These are phyloP conservation scores for Fusarium chlamydosporum DNA, from an alignment of 2,329 filamentous ascomycete species.

Conservation along the genomic window DNA sequence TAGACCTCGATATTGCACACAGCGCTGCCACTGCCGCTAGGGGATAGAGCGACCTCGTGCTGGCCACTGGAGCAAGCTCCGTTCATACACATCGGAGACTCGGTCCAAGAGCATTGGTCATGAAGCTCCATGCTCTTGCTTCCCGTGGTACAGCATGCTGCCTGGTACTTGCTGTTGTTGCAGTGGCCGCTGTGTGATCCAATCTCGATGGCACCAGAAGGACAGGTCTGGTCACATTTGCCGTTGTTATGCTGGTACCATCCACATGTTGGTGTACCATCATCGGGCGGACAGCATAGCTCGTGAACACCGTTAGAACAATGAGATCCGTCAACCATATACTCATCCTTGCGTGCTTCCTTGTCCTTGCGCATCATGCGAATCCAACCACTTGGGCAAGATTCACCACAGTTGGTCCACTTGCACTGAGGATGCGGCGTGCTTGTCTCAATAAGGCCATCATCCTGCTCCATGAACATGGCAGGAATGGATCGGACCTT, in stretches of 20 bases:
- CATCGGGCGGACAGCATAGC: constrained; percentile 27
- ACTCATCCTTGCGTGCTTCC: constrained; percentile 14
- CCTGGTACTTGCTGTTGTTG: constrained; percentile 31
- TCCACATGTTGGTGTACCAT: constrained; percentile 18
- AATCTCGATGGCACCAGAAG: constrained; percentile 17
- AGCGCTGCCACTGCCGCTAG: constrained; percentile 22
- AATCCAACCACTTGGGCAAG: constrained; percentile 24
- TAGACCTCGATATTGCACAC: constrained; percentile 22
- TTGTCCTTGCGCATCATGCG: constrained; percentile 24
- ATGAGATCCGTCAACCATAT: constrained; percentile 20
- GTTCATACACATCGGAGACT: constrained; percentile 21
- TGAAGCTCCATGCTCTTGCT: constrained; percentile 25
- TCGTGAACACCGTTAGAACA: constrained; percentile 16
- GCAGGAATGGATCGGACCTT: constrained; percentile 8
- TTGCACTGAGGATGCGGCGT: constrained; percentile 15
- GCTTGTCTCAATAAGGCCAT: constrained; percentile 10
- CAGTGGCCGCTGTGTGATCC: constrained; percentile 22
- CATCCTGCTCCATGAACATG: constrained; percentile 3
- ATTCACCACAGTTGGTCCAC: constrained; percentile 26
- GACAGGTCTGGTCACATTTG: constrained; percentile 19
- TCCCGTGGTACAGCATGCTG: constrained; percentile 25
- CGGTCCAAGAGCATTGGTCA: constrained; percentile 23
- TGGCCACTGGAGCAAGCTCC: constrained; percentile 17
- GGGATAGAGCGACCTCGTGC: constrained; percentile 21
- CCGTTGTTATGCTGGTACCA: constrained; percentile 29